Conservation (phyloP, 2,329 filamentous ascomycete species). For the Juglanconis sp. region DNA sequence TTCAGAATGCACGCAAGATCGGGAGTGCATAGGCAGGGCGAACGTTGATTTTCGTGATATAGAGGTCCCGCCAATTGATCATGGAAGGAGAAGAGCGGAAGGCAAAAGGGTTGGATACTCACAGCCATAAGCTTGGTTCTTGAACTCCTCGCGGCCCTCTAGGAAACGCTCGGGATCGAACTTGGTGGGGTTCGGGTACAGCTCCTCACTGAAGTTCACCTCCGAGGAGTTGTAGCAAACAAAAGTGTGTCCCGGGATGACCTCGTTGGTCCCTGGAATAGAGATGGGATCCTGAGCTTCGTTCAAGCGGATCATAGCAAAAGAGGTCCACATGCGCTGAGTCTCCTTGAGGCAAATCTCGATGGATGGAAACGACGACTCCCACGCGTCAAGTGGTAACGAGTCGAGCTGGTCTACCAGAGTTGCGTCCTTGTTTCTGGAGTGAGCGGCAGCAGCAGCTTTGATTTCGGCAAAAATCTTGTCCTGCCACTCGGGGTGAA, state of each 20-base stretch:
- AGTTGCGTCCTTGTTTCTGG: not conserved
- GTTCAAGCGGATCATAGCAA: slow-evolving; percentile 1
- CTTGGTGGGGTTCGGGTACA: slow-evolving; percentile 21
- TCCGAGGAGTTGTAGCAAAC: slow-evolving; percentile 24
- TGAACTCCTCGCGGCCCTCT: slow-evolving; percentile 10
- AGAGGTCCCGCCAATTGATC: not conserved
- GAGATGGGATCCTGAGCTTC: not conserved
- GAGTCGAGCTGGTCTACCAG: slow-evolving; percentile 16
- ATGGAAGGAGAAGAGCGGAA: not conserved
- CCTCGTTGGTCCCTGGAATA: slow-evolving; percentile 15
- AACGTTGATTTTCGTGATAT: not conserved
- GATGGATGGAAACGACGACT: slow-evolving; percentile 16
- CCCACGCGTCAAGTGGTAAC: slow-evolving; percentile 17
- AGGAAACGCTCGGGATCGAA: slow-evolving; percentile 21
- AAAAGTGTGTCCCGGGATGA: slow-evolving; percentile 23
- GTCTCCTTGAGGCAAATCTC: slow-evolving; percentile 19
- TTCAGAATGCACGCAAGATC: not conserved
- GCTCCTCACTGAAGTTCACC: slow-evolving; percentile 21
- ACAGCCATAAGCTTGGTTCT: slow-evolving; percentile 6
- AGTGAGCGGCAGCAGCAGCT: not conserved
- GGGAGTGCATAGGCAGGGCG: not conserved
- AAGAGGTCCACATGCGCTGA: slow-evolving; percentile 20
- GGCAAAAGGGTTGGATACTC: not conserved
- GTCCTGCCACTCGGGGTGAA: not conserved
- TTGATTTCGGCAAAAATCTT: not conserved